A percentile compares a stretch with the other conserved stretches of the same genome.
These are phyloP conservation scores for Ettlia oleoabundans DNA, from an alignment of 139 green algal species.

Conservation along the genomic window DNA sequence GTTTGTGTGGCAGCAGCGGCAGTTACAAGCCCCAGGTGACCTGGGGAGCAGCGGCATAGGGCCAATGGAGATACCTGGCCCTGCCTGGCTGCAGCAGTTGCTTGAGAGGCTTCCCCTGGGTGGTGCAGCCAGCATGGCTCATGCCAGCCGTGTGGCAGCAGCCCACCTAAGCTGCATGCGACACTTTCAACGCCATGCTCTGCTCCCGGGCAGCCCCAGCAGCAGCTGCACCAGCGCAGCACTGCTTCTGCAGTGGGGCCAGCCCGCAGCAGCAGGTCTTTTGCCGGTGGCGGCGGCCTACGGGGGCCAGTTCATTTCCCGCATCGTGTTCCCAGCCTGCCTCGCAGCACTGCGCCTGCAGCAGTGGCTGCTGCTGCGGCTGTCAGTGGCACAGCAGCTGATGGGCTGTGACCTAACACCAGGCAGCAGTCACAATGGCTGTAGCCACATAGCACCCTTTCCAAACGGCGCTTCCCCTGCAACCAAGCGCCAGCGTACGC, in stretches of 20 bases:
- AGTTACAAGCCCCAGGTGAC: not conserved
- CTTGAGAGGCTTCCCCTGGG: slow-evolving; percentile 7
- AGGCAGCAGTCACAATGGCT: not conserved
- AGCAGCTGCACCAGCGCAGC: not conserved
- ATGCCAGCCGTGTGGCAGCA: not conserved
- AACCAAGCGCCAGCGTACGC: slow-evolving; percentile 14
- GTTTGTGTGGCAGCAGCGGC: slow-evolving; percentile 8
- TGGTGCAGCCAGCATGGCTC: not conserved
- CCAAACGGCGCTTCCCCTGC: no score
- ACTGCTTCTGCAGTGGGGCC: not conserved
- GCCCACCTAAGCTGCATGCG: not conserved
- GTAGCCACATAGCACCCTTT: no score
- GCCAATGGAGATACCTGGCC: not conserved
- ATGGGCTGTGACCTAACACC: not conserved
- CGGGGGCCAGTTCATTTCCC: not conserved
- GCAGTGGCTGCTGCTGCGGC: slow-evolving; percentile 34
- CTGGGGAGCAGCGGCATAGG: not conserved
- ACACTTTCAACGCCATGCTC: not conserved
- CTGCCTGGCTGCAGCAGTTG: slow-evolving; percentile 24
- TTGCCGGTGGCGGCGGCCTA: not conserved
- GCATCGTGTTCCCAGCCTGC: slow-evolving; percentile 21
- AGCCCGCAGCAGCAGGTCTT: not conserved
- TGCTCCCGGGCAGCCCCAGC: not conserved
- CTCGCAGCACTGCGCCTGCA: not conserved
- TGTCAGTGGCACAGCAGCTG: not conserved